Evolutionary conservation across 164 flowering plant species (phyloP).

Genomic region (Piper longum): DNA sequence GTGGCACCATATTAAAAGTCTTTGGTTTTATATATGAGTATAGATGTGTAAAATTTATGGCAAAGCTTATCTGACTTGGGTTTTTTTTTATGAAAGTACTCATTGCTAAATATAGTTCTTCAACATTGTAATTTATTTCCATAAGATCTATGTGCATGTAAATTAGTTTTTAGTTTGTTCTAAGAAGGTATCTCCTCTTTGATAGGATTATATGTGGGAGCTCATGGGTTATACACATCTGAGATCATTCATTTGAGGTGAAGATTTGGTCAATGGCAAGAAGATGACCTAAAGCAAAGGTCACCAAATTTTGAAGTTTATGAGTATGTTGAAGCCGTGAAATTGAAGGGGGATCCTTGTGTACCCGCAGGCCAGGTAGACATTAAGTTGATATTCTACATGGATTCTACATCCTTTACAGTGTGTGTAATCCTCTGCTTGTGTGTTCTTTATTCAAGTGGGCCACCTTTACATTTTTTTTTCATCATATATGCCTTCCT

Average conservation of each 20-base stretch:
- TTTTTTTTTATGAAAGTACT: neutral
- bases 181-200: neutral
- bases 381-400: neutral
- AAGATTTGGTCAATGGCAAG: constrained; percentile 84
- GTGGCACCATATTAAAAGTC: too few relatives aligned
- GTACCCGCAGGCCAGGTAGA: constrained; percentile 95
- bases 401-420: neutral
- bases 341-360: constrained; percentile 85
- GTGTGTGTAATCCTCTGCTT: too few relatives aligned
- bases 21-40: too few relatives aligned
- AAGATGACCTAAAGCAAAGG: constrained; percentile 32
- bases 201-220: constrained; percentile 76
- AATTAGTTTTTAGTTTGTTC: neutral
- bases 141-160: too few relatives aligned
- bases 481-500: too few relatives aligned
- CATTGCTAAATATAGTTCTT: too few relatives aligned
- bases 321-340: constrained; percentile 94
- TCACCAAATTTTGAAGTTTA: constrained; percentile 60
- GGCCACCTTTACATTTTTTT: too few relatives aligned
- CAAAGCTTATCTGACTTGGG: neutral
- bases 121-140: too few relatives aligned
- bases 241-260: constrained; percentile 79
- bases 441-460: too few relatives aligned
- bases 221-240: constrained; percentile 69
- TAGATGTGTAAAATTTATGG: too few relatives aligned